Conservation (phyloP, 2,329 filamentous ascomycete species). For the Metarhizium anisopliae region DNA sequence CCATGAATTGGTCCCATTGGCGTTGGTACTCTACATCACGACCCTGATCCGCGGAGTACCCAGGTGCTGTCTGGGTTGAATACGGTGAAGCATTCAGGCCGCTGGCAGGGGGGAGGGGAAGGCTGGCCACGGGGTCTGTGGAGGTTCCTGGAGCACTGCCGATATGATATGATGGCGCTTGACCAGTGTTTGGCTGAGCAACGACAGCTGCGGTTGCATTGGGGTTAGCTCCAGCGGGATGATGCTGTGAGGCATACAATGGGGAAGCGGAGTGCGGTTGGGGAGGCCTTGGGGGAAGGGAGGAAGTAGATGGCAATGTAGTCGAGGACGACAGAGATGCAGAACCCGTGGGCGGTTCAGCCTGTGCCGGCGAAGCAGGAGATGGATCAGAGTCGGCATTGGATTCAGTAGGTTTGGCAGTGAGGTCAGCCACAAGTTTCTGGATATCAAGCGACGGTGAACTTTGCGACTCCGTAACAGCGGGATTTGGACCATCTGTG, state of each 20-base stretch:
- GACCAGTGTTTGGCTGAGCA: conserved; percentile 22
- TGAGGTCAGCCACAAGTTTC: conserved; percentile 32
- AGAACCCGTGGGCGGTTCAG: conserved; percentile 17
- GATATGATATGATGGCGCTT: conserved; percentile 24
- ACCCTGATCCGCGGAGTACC: conserved; percentile 19
- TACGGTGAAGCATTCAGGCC: conserved; percentile 19
- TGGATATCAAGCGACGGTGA: conserved; percentile 27
- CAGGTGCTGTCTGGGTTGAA: conserved; percentile 16
- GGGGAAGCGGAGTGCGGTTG: conserved; percentile 28
- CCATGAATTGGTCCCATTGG: conserved; percentile 63
- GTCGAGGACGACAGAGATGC: conserved; percentile 21
- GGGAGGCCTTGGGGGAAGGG: conserved; percentile 39
- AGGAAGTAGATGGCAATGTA: conserved; percentile 27
- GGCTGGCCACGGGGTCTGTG: conserved; percentile 21
- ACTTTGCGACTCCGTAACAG: conserved; percentile 19
- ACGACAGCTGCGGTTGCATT: conserved; percentile 19
- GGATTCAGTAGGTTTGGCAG: conserved; percentile 23
- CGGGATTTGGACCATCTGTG: conserved; percentile 19
- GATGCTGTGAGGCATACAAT: conserved; percentile 28
- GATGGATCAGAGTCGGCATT: conserved; percentile 20
- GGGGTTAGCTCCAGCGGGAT: conserved; percentile 21
- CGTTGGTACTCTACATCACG: conserved; percentile 46
- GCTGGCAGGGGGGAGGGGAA: conserved; percentile 20
- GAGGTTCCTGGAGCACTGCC: conserved; percentile 22
- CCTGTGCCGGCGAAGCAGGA: conserved; percentile 14